Percentiles rank a stretch among this genome's conserved stretches.
These are phyloP conservation scores for Chlamydomonas sphaeroides DNA, from an alignment of 139 green algal genomes.

Conservation along the genomic window DNA sequence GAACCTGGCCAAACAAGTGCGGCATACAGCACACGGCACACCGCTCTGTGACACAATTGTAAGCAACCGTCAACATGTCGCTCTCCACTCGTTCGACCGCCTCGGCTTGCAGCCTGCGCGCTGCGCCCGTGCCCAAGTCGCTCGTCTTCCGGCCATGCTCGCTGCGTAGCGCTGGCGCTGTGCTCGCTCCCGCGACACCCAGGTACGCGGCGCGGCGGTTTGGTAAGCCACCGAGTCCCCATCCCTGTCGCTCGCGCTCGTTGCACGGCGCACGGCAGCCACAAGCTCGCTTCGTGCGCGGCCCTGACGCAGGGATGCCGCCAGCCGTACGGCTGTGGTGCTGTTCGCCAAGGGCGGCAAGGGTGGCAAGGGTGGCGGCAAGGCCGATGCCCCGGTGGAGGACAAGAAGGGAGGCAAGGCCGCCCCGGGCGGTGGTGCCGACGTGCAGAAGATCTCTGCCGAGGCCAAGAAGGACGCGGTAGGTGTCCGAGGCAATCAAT, in stretches of 20 bases:
- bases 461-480: constrained; percentile 57
- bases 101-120: constrained; percentile 5
- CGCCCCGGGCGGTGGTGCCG: constrained; percentile 1
- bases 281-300: too few species aligned
- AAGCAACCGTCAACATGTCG: constrained; percentile 10
- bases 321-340: neutral
- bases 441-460: constrained; percentile 49
- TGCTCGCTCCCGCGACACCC: neutral
- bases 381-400: constrained; percentile 6
- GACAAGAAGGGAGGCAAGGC: constrained; percentile 52
- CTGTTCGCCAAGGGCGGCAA: constrained; percentile 43
- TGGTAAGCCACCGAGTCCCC: neutral
- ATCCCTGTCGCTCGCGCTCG: too few species aligned
- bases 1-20: too few species aligned
- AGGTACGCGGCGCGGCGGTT: neutral
- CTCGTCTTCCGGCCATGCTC: constrained; percentile 22
- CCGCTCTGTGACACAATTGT: too few species aligned
- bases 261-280: too few species aligned
- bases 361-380: constrained; percentile 31
- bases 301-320: neutral
- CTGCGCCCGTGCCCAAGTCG: constrained; percentile 21
- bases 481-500: neutral
- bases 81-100: neutral
- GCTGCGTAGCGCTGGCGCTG: neutral
- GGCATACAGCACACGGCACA: too few species aligned